Evolutionary conservation across 2,329 filamentous ascomycete species (phyloP).

Genomic region (Paradendryphiella salina): DNA sequence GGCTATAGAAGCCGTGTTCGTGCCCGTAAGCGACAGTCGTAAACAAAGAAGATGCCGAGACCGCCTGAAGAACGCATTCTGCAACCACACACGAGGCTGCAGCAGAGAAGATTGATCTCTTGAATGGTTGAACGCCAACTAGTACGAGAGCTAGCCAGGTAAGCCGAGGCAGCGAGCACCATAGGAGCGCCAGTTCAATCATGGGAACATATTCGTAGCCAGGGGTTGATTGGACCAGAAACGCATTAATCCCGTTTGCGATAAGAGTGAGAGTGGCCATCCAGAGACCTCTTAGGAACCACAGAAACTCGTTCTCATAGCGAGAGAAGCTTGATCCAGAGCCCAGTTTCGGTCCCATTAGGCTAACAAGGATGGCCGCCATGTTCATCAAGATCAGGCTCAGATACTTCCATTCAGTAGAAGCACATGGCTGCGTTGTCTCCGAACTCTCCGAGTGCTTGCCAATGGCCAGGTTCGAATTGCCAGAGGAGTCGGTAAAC

Average conservation of each 20-base stretch:
- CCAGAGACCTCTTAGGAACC: slow-evolving; percentile 24
- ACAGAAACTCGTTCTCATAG: slow-evolving; percentile 2
- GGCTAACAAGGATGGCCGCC: slow-evolving; percentile 21
- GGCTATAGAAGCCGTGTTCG: slow-evolving; percentile 35
- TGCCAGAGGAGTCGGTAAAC: slow-evolving; percentile 23
- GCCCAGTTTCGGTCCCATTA: slow-evolving; percentile 10
- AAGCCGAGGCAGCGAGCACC: slow-evolving; percentile 40
- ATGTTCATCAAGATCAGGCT: slow-evolving; percentile 30
- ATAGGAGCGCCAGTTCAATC: slow-evolving; percentile 34
- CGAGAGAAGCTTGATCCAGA: neutral
- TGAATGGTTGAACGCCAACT: slow-evolving; percentile 13
- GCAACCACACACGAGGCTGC: slow-evolving; percentile 25
- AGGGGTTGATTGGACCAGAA: slow-evolving; percentile 24
- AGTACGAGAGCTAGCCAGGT: slow-evolving; percentile 31
- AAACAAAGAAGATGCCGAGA: slow-evolving; percentile 30
- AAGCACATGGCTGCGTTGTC: slow-evolving; percentile 19
- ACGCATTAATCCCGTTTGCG: slow-evolving; percentile 27
- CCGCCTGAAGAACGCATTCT: slow-evolving; percentile 33
- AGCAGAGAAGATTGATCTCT: slow-evolving; percentile 14
- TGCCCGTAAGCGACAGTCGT: slow-evolving; percentile 33
- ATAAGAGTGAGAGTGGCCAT: slow-evolving; percentile 29
- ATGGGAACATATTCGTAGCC: slow-evolving; percentile 30
- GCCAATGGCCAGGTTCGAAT: slow-evolving; percentile 2
- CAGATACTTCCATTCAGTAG: slow-evolving; percentile 29
- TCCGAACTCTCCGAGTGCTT: neutral